Evolutionary conservation across 1,139 yeast genomes (phyloP), one percentile per base, ranked within the genome.

Genomic region (Scheffersomyces illinoinensis): DNA sequence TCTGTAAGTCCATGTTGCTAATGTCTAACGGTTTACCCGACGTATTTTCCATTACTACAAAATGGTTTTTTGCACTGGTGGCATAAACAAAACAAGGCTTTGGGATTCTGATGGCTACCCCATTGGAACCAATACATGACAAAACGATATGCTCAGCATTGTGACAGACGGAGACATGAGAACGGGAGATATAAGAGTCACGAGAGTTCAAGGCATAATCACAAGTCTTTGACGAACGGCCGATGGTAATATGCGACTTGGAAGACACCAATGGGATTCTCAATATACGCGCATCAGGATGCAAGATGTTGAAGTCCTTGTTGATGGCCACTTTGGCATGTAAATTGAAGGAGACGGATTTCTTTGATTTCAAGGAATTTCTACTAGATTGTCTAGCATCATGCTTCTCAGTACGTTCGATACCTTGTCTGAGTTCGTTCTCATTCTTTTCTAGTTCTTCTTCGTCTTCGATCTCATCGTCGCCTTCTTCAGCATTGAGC

Each of bases 91-190:
- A 68, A 61, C 84, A 81, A 19, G 78, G 70, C 58, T 74, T 74
- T 1, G 93, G 93, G 54, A 90, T 81, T 12, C 84, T 79, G 47
- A 90, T 81, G 21, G 84, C 85, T 59, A 88, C 74, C 4, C 96
- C 96, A 67, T 90, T 90, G 75, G 85, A 83, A 1, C 96, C 96
- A 60, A 85, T 68, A 68, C 96, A 90, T 53, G 79, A 81, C 57
- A 90, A 71, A 6, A 64, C 71, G 65, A 71, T 77, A 57, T 65
- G 71, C 52, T 70, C 67, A 6, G 64, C 61, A 53, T 68, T 65
- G 60, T 73, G 71, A 50, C 70, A 65, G 18, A 78, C 64, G 23
- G 70, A 65, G 55, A 89, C 82, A 72, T 91, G 97, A 21, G 82
- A 79, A 58, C 97, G 83, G 8, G 96, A 90, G 47, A 91, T 85